Evolutionary conservation across 805 yeast species (phyloP), one percentile per base, ranked within the genome.

Genomic region (Lipomyces japonicus): DNA sequence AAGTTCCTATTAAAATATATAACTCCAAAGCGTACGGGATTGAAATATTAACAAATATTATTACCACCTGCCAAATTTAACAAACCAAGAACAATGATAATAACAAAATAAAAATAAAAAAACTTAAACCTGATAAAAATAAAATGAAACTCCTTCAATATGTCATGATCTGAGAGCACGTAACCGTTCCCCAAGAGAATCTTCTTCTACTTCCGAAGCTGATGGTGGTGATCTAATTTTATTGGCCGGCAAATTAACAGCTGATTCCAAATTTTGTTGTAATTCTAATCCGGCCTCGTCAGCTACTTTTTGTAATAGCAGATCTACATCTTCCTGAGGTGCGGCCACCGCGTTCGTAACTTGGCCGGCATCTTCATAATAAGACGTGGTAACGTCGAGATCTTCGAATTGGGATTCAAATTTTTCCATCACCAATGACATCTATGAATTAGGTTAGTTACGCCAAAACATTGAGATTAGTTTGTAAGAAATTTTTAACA

Each of bases 401-500:
- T 93, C 97, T 68, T 93, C 97, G 63, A 93, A 93, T 67, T 93
- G 99, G 50, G 76, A 80, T 68, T 93, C 99, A 66, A 93, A 93
- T 67, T 88, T 90, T 68, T 93, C 98, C 97, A 93, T 93, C 10
- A 93, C 91, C 69, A 89, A 69, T 3, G 97, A 87, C 26, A 93
- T 93, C 61, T 57, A 24, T 2, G 26, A 6, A 6, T 34, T 14
- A n/a, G n/a, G n/a, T 34, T 34, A 34, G 37, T 14, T 14, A 37
- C 12, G 24, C n/a, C 23, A 7, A 23, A 18, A 22, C 7, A 35
- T 35, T 10, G 12, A 35, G 7, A 7, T n/a, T 9, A 14, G 14
- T n/a, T 23, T 18, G 16, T 6, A 7, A 9, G n/a, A 42, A 14
- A 36, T 41, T 14, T 19, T 16, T 12, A 39, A 21, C 19, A 44